These are phyloP conservation scores for Lathyrus oleraceus DNA, from an alignment of 306 rosid genomes.

Conservation along the genomic window DNA sequence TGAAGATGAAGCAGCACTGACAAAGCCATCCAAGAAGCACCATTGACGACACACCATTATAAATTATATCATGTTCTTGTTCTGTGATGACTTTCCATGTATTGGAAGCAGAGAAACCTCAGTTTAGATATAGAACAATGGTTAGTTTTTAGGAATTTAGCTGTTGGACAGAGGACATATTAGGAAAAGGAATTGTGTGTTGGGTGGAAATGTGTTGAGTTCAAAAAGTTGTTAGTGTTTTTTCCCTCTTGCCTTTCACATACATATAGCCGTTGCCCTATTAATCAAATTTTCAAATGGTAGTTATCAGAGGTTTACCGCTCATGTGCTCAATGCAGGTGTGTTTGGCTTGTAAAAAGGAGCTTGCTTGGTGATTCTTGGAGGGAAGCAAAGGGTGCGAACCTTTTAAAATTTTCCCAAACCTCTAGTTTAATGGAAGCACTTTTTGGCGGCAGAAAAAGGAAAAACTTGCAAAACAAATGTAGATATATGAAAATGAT, in stretches of 20 bases:
- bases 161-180: conserved; percentile 54
- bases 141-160: conserved; percentile 60
- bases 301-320: conserved; percentile 64
- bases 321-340: conserved; percentile 38
- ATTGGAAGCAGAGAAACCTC: conserved; percentile 61
- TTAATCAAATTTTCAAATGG: conserved; percentile 58
- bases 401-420: not conserved
- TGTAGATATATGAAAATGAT: conserved; percentile 43
- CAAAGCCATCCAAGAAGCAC: conserved; percentile 72
- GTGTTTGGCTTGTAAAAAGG: conserved; percentile 39
- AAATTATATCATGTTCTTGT: conserved; percentile 41
- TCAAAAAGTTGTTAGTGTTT: conserved; percentile 65
- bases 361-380: conserved; percentile 32
- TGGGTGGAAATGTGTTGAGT: conserved; percentile 58
- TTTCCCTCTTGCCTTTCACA: conserved; percentile 44
- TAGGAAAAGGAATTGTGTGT: conserved; percentile 48
- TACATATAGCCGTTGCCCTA: conserved; percentile 63
- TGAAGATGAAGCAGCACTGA: conserved; percentile 49
- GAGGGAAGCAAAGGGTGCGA: conserved; percentile 54
- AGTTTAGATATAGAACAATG: conserved; percentile 43
- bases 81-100: conserved; percentile 47
- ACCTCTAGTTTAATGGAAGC: conserved; percentile 35
- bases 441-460: conserved; percentile 45
- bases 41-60: conserved; percentile 39
- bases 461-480: conserved; percentile 40